A percentile compares a stretch with the other conserved stretches of the same genome.
Evolutionary conservation across 306 rosid genomes (phyloP).

Genomic region (Pyrus bretschneideri): DNA sequence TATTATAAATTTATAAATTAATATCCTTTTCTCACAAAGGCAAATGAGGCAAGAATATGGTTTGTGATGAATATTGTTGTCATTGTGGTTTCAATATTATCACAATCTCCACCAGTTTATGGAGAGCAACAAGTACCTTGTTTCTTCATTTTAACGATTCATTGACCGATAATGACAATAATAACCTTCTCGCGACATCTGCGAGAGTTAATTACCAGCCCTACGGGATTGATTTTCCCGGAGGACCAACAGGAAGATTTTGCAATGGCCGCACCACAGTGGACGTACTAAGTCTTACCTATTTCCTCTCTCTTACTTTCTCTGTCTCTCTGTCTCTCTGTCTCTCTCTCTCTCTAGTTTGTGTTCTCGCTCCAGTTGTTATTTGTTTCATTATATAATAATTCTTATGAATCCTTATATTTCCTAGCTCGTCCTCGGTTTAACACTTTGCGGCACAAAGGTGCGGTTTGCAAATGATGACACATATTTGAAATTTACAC

Average conservation of each 20-base stretch:
- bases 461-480: too few relatives aligned
- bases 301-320: too few relatives aligned
- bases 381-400: too few relatives aligned
- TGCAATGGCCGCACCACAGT: conserved; percentile 30
- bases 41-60: neutral
- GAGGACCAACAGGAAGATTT: conserved; percentile 45
- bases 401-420: too few relatives aligned
- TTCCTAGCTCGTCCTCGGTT: too few relatives aligned
- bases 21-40: neutral
- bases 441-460: too few relatives aligned
- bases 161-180: neutral
- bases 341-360: too few relatives aligned
- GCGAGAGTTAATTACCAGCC: conserved; percentile 39
- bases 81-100: neutral
- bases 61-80: neutral
- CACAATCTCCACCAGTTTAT: neutral
- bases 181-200: neutral
- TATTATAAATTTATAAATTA: neutral
- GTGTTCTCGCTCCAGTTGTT: too few relatives aligned
- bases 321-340: too few relatives aligned
- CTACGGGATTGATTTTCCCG: conserved; percentile 47
- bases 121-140: neutral
- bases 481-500: too few relatives aligned
- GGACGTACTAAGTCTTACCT: conserved; percentile 11
- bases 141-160: neutral